Evolutionary conservation across 768 basidiomycete species (phyloP).

Genomic region (Chlorophyllum brunneum): DNA sequence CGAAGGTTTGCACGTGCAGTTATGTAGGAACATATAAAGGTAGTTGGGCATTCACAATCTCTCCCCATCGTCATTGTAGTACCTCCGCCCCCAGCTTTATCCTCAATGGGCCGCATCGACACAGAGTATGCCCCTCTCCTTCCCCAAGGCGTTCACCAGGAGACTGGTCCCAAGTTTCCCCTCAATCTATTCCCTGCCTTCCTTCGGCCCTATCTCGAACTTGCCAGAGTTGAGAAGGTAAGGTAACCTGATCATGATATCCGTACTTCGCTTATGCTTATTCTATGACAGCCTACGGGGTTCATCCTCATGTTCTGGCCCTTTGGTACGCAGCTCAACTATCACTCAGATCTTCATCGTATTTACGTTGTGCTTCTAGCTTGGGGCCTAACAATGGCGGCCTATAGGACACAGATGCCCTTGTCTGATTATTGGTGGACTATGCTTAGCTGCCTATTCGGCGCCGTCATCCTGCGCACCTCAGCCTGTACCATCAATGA

Average conservation of each 20-base stretch:
- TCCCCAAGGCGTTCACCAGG: slow-evolving; percentile 15
- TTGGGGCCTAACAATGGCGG: slow-evolving; percentile 51
- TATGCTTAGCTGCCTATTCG: slow-evolving; percentile 31
- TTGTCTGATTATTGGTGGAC: slow-evolving; percentile 25
- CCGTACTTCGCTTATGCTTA: background rate
- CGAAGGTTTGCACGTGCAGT: slow-evolving; percentile 12
- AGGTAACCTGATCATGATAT: background rate
- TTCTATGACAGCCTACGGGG: slow-evolving; percentile 38
- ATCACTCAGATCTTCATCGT: too few relatives aligned
- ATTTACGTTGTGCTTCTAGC: slow-evolving; percentile 23
- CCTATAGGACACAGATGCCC: slow-evolving; percentile 31
- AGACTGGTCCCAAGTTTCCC: slow-evolving; percentile 25
- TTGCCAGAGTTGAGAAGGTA: slow-evolving; percentile 49
- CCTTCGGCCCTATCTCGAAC: slow-evolving; percentile 41
- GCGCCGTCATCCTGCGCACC: slow-evolving; percentile 38
- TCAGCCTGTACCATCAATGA: slow-evolving; percentile 56
- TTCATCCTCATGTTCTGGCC: slow-evolving; percentile 53
- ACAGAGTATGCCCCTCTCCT: slow-evolving; percentile 24
- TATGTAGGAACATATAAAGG: slow-evolving; percentile 19
- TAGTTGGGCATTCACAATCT: background rate
- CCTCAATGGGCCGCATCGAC: slow-evolving; percentile 19
- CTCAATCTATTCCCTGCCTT: slow-evolving; percentile 26
- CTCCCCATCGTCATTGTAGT: slow-evolving; percentile 9
- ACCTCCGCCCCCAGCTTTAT: background rate
- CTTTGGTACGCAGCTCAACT: slow-evolving; percentile 31